Evolutionary conservation across 2,329 filamentous ascomycete species (phyloP).

Genomic region (Neopestalotiopsis clavispora): DNA sequence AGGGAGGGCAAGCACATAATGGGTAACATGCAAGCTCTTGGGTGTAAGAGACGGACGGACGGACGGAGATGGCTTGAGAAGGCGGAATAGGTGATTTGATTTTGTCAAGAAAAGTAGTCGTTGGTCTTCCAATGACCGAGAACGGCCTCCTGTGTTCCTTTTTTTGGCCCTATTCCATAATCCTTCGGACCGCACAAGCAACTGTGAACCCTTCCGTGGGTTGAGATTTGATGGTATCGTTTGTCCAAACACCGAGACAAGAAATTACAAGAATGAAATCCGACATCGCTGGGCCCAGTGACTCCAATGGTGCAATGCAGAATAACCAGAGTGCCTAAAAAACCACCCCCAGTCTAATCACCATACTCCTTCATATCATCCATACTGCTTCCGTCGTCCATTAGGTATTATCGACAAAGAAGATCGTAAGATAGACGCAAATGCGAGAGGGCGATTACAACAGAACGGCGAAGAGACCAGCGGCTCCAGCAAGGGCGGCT

Average conservation of each 20-base stretch:
- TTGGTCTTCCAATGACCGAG: slow-evolving; percentile 15
- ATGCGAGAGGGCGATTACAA: slow-evolving; percentile 23
- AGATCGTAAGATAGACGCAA: slow-evolving; percentile 43
- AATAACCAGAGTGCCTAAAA: slow-evolving; percentile 33
- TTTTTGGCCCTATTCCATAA: slow-evolving; percentile 25
- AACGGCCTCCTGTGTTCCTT: slow-evolving; percentile 21
- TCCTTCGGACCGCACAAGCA: slow-evolving; percentile 38
- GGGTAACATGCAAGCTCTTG: slow-evolving; percentile 28
- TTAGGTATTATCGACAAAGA: slow-evolving; percentile 47
- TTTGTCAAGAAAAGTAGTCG: slow-evolving; percentile 24
- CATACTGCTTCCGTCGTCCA: slow-evolving; percentile 41
- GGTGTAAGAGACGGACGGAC: slow-evolving; percentile 23
- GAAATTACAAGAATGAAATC: slow-evolving; percentile 48
- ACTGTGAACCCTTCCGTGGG: slow-evolving; percentile 39
- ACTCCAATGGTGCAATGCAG: slow-evolving; percentile 44
- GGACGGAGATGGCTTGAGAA: slow-evolving; percentile 4
- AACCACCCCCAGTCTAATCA: slow-evolving; percentile 36
- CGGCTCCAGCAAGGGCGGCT: slow-evolving; percentile 63
- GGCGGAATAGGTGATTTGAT: slow-evolving; percentile 25
- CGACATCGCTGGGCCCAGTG: slow-evolving; percentile 36
- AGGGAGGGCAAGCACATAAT: slow-evolving; percentile 19
- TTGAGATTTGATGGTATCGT: slow-evolving; percentile 28
- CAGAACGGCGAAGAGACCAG: slow-evolving; percentile 58
- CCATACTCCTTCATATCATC: slow-evolving; percentile 33
- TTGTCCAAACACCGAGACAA: slow-evolving; percentile 42